Evolutionary conservation across 129 eudicot genomes (phyloP).

Genomic region (Chrysanthemum makinoi): DNA sequence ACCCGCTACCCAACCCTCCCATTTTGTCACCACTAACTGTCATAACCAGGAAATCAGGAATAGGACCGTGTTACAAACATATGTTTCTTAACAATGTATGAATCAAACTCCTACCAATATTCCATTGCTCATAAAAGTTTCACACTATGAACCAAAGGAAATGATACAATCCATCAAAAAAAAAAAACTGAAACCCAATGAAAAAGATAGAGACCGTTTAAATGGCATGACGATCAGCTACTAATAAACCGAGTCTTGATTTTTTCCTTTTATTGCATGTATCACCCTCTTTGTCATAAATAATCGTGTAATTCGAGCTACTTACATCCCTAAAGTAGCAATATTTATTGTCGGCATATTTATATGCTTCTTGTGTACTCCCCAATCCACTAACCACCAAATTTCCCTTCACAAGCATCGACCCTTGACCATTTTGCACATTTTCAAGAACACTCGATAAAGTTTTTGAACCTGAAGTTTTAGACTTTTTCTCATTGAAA

Average conservation of each 20-base stretch:
- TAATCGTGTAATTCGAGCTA: slow-evolving; percentile 76
- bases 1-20: not conserved
- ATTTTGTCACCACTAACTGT: not conserved
- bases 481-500: slow-evolving; percentile 40
- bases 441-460: slow-evolving; percentile 48
- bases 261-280: slow-evolving; percentile 36
- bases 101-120: slow-evolving; percentile 1
- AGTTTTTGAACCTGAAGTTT: slow-evolving; percentile 35
- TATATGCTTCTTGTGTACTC: slow-evolving; percentile 65
- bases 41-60: not conserved
- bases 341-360: slow-evolving; percentile 36
- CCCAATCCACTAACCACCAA: slow-evolving; percentile 72
- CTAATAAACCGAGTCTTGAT: slow-evolving; percentile 15
- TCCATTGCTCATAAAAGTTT: not conserved
- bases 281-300: slow-evolving; percentile 55
- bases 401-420: slow-evolving; percentile 62
- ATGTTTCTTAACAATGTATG: not conserved
- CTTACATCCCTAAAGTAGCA: slow-evolving; percentile 74
- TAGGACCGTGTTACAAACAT: slow-evolving; percentile 10
- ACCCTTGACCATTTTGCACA: slow-evolving; percentile 61
- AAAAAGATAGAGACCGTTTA: not conserved
- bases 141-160: slow-evolving; percentile 12
- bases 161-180: slow-evolving; percentile 17
- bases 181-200: not conserved
- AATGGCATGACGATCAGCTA: slow-evolving; percentile 16